Conservation (phyloP, 441 rosid genomes). For the Biscutella laevigata region DNA sequence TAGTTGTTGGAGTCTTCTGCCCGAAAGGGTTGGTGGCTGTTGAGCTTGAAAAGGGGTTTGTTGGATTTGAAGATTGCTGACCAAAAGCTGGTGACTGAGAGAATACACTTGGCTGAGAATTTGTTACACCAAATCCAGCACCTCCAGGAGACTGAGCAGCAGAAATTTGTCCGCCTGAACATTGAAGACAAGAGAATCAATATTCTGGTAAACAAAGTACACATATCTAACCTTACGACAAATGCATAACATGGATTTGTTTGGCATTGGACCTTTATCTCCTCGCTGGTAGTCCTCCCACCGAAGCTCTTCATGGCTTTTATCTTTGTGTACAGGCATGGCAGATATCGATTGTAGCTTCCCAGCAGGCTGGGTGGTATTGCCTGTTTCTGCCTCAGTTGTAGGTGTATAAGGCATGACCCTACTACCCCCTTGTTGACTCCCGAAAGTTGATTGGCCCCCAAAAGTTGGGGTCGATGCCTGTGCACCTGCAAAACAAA, state of each 20-base stretch:
- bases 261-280: constrained; percentile 66
- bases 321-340: constrained; percentile 64
- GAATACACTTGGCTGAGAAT: constrained; percentile 42
- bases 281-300: constrained; percentile 96
- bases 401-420: constrained; percentile 56
- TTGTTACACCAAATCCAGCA: constrained; percentile 36
- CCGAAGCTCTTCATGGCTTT: constrained; percentile 85
- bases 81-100: constrained; percentile 36
- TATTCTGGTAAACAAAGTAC: not conserved
- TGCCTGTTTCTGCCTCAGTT: constrained; percentile 47
- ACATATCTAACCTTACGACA: constrained; percentile 1
- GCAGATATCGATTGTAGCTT: constrained; percentile 83
- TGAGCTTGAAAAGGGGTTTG: constrained; percentile 39
- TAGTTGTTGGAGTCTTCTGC: constrained; percentile 36
- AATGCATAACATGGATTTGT: constrained; percentile 1
- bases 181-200: constrained; percentile 8
- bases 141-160: constrained; percentile 50
- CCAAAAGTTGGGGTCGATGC: constrained; percentile 57
- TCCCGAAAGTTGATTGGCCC: constrained; percentile 51
- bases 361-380: constrained; percentile 48
- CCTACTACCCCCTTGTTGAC: constrained; percentile 78
- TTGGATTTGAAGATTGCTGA: constrained; percentile 37
- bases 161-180: constrained; percentile 67
- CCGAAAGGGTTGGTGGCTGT: constrained; percentile 45
- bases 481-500: constrained; percentile 47